Evolutionary conservation across 257 asterid genomes (phyloP).

Genomic region (Nemophila menziesii): DNA sequence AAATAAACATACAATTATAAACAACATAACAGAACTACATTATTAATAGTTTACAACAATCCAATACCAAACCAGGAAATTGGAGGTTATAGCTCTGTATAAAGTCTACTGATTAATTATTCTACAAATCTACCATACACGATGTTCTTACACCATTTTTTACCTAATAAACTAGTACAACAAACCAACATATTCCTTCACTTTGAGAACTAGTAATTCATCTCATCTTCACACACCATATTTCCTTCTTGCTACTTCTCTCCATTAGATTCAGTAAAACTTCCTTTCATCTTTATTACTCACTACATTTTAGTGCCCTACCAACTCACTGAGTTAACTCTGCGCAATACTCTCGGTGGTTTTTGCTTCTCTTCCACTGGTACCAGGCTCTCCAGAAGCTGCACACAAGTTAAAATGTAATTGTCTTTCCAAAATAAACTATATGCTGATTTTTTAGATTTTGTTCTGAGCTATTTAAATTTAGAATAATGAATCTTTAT

Average conservation of each 20-base stretch:
- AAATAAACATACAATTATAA: too few species aligned
- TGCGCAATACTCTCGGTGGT: conserved; percentile 44
- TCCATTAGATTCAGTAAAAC: background rate
- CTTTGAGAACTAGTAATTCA: conserved; percentile 6
- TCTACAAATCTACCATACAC: conserved; percentile 11
- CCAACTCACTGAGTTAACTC: conserved; percentile 38
- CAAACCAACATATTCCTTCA: background rate
- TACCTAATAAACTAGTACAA: background rate
- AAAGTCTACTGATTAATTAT: conserved; percentile 1
- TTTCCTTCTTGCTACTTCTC: background rate
- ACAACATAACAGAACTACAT: too few species aligned
- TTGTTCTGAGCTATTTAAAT: background rate
- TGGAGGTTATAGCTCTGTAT: background rate
- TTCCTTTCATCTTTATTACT: conserved; percentile 15
- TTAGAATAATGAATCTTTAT: conserved; percentile 2
- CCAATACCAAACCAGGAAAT: background rate
- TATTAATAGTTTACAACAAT: too few species aligned
- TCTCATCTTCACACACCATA: background rate
- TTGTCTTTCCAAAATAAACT: too few species aligned
- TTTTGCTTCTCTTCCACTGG: conserved; percentile 50
- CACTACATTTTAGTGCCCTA: conserved; percentile 11
- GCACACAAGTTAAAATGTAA: conserved; percentile 8
- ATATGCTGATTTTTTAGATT: background rate
- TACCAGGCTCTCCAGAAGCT: conserved; percentile 65
- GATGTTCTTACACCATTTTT: background rate